phyloP scores from a whole-genome alignment of 2,329 filamentous ascomycete genomes.

The Xylaria arbuscula region DNA sequence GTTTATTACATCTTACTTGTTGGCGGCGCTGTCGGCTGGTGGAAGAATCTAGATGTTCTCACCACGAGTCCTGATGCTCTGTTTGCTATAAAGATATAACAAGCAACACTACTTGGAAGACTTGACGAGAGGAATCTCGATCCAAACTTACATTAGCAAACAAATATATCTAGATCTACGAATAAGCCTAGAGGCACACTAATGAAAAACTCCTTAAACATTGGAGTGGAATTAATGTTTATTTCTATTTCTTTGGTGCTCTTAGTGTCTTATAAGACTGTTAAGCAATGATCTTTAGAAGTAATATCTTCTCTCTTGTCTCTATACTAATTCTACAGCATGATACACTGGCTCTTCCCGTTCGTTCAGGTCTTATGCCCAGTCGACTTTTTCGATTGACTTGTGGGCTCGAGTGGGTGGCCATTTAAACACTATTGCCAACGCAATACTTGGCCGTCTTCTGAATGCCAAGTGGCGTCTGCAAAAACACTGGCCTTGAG shows the following conservation, averaged over 20 bases:
- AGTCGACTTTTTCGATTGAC: background rate
- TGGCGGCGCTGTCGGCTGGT: conserved; percentile 77
- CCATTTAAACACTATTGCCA: background rate
- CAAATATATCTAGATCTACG: background rate
- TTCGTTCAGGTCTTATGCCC: background rate
- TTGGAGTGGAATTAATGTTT: conserved; percentile 19
- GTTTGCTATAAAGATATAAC: conserved; percentile 47
- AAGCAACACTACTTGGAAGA: background rate
- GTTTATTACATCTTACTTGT: conserved; percentile 83
- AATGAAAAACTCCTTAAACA: background rate
- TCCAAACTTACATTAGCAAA: background rate
- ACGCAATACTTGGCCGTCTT: background rate
- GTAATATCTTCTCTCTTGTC: conserved; percentile 8
- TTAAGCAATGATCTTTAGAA: conserved; percentile 15
- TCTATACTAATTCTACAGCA: conserved; percentile 19
- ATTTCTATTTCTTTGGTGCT: background rate
- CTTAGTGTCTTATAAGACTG: background rate
- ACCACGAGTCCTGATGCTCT: conserved; percentile 72
- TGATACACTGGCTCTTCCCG: background rate
- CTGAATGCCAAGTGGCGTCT: conserved; percentile 11
- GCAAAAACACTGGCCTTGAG: background rate
- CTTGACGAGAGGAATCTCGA: background rate
- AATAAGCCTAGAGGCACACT: background rate
- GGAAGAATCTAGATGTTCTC: conserved; percentile 74
- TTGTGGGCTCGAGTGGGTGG: background rate